These are phyloP conservation scores for Zanthoxylum bungeanum DNA, from an alignment of 345 rosid genomes.

Conservation along the genomic window DNA sequence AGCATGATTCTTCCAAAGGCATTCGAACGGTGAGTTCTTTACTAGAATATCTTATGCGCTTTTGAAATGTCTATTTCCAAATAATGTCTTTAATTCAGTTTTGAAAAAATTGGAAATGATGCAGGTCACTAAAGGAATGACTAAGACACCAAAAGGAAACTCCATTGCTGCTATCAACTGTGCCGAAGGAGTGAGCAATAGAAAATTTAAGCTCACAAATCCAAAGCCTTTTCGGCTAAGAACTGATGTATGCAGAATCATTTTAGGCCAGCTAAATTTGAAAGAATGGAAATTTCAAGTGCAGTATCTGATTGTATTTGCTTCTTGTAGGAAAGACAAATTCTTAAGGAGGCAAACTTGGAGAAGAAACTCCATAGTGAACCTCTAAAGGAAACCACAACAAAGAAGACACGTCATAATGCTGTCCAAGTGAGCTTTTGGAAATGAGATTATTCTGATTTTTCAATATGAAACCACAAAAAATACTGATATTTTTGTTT, in stretches of 20 bases:
- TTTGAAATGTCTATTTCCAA: constrained; percentile 1
- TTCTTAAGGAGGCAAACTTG: constrained; percentile 72
- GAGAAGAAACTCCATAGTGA: constrained; percentile 54
- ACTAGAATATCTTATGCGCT: neutral
- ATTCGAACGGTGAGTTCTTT: constrained; percentile 34
- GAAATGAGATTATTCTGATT: neutral
- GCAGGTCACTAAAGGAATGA: constrained; percentile 48
- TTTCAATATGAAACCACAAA: neutral
- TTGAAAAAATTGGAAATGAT: constrained; percentile 14
- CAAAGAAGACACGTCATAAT: constrained; percentile 29
- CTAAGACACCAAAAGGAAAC: too few species aligned
- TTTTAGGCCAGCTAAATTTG: neutral
- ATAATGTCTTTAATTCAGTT: too few species aligned
- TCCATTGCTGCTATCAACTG: constrained; percentile 19
- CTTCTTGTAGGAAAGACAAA: constrained; percentile 56
- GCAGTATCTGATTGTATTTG: constrained; percentile 14
- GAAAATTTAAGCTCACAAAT: constrained; percentile 74
- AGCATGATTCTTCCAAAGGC: constrained; percentile 32
- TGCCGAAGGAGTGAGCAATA: constrained; percentile 38
- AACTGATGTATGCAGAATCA: constrained; percentile 66
- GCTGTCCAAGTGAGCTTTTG: constrained; percentile 39
- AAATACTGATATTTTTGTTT: constrained; percentile 9
- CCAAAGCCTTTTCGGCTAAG: constrained; percentile 96
- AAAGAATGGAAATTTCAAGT: neutral
- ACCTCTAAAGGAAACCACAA: constrained; percentile 38